Evolutionary conservation across 2,329 filamentous ascomycete species (phyloP).

Genomic region (Zymoseptoria brevis): DNA sequence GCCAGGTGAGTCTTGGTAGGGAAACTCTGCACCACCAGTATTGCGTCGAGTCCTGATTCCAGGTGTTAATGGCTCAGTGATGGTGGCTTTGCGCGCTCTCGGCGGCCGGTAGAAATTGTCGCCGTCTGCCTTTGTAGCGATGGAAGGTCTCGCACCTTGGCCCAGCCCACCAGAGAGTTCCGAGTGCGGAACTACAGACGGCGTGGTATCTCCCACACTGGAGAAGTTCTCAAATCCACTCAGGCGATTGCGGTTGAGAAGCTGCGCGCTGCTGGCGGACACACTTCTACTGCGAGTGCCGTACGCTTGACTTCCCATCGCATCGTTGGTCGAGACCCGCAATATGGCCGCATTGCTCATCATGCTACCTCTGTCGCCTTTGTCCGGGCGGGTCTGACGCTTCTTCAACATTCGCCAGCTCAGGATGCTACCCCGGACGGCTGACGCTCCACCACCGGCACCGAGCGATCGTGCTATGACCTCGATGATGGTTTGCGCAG

Average conservation of each 20-base stretch:
- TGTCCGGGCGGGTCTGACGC: slow-evolving; percentile 33
- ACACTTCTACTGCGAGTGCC: slow-evolving; percentile 50
- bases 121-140: slow-evolving; percentile 13
- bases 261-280: slow-evolving; percentile 54
- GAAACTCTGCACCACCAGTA: slow-evolving; percentile 20
- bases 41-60: slow-evolving; percentile 40
- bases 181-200: slow-evolving; percentile 26
- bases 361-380: slow-evolving; percentile 65
- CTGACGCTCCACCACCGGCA: slow-evolving; percentile 60
- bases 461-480: slow-evolving; percentile 75
- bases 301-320: slow-evolving; percentile 14
- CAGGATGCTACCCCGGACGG: slow-evolving; percentile 65
- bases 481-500: slow-evolving; percentile 82
- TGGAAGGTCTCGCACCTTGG: slow-evolving; percentile 3
- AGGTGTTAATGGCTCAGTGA: slow-evolving; percentile 44
- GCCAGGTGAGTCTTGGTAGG: slow-evolving; percentile 37
- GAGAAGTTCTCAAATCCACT: slow-evolving; percentile 47
- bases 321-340: slow-evolving; percentile 14
- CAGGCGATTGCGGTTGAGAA: slow-evolving; percentile 45
- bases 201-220: slow-evolving; percentile 52
- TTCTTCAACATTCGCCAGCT: slow-evolving; percentile 48
- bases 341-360: slow-evolving; percentile 78
- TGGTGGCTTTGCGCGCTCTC: slow-evolving; percentile 57
- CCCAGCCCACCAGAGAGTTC: slow-evolving; percentile 10
- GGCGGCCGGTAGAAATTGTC: slow-evolving; percentile 90